These are phyloP conservation scores for Suhomyces sp. DNA, from an alignment of 805 yeast genomes.

Conservation along the genomic window DNA sequence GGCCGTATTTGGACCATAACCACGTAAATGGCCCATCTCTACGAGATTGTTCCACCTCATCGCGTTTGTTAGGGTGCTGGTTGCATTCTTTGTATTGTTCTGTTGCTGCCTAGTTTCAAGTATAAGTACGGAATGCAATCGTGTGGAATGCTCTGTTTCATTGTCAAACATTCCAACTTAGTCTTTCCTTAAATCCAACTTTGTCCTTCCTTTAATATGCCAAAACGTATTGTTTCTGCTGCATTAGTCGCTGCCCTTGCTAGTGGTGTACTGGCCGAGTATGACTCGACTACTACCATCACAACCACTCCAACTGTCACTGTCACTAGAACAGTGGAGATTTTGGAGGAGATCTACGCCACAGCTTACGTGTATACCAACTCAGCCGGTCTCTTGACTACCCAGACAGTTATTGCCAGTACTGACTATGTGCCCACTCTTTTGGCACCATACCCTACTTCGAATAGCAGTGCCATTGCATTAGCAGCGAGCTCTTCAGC, in stretches of 20 bases:
- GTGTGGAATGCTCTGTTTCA: neutral
- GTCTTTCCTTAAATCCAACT: slow-evolving; percentile 2
- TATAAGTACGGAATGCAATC: slow-evolving; percentile 1
- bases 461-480: slow-evolving; percentile 7
- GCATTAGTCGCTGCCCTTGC: slow-evolving; percentile 6
- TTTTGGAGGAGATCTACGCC: slow-evolving; percentile 22
- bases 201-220: neutral
- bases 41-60: neutral
- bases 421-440: slow-evolving; percentile 7
- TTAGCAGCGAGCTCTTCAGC: neutral
- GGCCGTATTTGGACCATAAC: neutral
- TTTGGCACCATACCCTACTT: neutral
- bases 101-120: neutral
- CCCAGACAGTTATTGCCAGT: slow-evolving; percentile 21
- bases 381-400: slow-evolving; percentile 27
- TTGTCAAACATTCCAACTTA: neutral
- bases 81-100: neutral
- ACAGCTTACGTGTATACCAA: slow-evolving; percentile 31
- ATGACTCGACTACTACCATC: slow-evolving; percentile 21
- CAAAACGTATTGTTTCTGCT: slow-evolving; percentile 1
- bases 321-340: slow-evolving; percentile 26
- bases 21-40: neutral
- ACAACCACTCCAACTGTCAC: slow-evolving; percentile 30
- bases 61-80: neutral
- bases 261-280: slow-evolving; percentile 11